These are phyloP conservation scores for Seminavis robusta DNA, from an alignment of 108 stramenopile genomes.

Conservation along the genomic window DNA sequence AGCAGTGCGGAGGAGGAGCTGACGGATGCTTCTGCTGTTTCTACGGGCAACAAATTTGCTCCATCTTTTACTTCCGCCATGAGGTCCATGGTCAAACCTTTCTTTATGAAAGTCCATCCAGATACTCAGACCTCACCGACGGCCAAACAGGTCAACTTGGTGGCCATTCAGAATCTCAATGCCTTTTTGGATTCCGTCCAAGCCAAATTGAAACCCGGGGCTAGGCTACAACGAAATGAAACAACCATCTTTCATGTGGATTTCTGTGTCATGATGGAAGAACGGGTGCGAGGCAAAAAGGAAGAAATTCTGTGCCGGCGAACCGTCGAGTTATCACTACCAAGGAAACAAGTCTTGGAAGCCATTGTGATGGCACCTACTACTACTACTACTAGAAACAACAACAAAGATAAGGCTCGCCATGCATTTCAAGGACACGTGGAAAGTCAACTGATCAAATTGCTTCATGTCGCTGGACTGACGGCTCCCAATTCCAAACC, in stretches of 20 bases:
- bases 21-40: too few species aligned
- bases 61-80: too few species aligned
- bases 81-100: constrained; percentile 68
- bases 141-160: constrained; percentile 57
- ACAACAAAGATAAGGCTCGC: neutral
- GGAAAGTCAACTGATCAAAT: constrained; percentile 39
- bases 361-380: too few species aligned
- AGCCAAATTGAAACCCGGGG: constrained; percentile 1
- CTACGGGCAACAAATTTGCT: too few species aligned
- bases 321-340: too few species aligned
- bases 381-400: neutral
- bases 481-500: constrained; percentile 21
- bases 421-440: constrained; percentile 26
- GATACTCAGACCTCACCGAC: constrained; percentile 44
- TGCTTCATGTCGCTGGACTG: constrained; percentile 68
- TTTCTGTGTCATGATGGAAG: too few species aligned
- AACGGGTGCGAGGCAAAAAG: too few species aligned
- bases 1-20: too few species aligned
- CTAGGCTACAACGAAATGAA: too few species aligned
- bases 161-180: constrained; percentile 77
- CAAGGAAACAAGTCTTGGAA: too few species aligned
- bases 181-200: constrained; percentile 54
- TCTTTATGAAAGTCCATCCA: constrained; percentile 78
- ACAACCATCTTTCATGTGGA: too few species aligned
- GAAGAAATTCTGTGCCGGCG: too few species aligned